These are phyloP conservation scores for Nevesoporus exiguus DNA, from an alignment of 768 basidiomycete genomes.

Conservation along the genomic window DNA sequence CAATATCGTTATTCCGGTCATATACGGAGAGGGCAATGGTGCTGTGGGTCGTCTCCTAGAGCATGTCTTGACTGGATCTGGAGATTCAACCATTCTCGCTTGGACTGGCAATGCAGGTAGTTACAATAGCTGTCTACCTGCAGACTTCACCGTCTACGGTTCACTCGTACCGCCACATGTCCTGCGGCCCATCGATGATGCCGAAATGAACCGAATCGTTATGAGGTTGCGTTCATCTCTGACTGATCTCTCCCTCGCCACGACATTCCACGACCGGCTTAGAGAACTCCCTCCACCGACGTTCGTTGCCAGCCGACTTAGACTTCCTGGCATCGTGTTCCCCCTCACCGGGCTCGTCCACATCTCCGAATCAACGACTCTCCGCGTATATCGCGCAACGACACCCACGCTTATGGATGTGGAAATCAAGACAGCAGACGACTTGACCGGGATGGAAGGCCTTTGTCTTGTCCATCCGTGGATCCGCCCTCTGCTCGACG, in stretches of 20 bases:
- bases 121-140: neutral
- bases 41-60: neutral
- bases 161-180: neutral
- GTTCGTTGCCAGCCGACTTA: neutral
- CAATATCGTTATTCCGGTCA: neutral
- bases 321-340: neutral
- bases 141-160: neutral
- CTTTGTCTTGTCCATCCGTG: neutral
- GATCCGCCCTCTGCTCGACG: neutral
- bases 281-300: neutral
- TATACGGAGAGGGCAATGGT: neutral
- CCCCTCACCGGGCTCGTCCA: neutral
- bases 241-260: neutral
- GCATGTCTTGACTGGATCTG: neutral
- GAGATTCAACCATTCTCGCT: neutral
- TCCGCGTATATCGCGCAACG: neutral
- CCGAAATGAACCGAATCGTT: neutral
- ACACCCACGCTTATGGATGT: neutral
- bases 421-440: neutral
- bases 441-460: neutral
- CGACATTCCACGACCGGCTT: neutral
- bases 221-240: neutral
- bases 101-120: neutral
- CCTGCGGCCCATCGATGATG: neutral
- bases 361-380: neutral